Percentiles rank a stretch among this genome's conserved stretches.
Conservation (phyloP, 768 basidiomycete genomes). For the Tephrocybe sp. region DNA sequence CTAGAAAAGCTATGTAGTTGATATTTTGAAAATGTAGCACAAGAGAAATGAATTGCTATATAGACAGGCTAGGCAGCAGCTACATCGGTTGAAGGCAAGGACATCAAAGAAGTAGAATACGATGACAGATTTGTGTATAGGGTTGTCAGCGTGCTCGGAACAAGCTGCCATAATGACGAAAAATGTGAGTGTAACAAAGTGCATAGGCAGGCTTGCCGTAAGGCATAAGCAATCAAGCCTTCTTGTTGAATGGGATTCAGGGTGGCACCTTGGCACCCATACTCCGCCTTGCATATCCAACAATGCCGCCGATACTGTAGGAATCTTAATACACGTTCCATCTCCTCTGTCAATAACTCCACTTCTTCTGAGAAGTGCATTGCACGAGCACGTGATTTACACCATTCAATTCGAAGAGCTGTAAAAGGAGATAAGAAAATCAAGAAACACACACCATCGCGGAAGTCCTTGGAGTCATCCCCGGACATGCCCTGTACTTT, state of each 20-base stretch:
- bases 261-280: background rate
- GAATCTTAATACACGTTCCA: conserved; percentile 2
- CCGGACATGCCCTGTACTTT: background rate
- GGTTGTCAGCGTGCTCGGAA: too few species aligned
- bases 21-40: too few species aligned
- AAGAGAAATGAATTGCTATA: too few species aligned
- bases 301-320: too few species aligned
- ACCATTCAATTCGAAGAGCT: conserved; percentile 16
- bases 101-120: too few species aligned
- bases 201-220: background rate
- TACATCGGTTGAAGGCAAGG: too few species aligned
- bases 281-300: background rate
- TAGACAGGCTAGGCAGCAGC: too few species aligned
- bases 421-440: background rate
- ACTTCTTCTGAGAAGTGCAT: conserved; percentile 10
- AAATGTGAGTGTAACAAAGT: background rate
- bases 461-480: background rate
- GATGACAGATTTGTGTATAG: too few species aligned
- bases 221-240: background rate
- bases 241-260: background rate
- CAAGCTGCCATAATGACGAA: background rate
- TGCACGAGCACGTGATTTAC: conserved; percentile 8
- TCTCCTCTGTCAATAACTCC: conserved; percentile 5
- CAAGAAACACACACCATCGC: conserved; percentile 2
- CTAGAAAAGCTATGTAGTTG: too few species aligned